Evolutionary conservation across 1,284 basidiomycete species (phyloP).

Genomic region (Cutaneotrichosporon curvatum): DNA sequence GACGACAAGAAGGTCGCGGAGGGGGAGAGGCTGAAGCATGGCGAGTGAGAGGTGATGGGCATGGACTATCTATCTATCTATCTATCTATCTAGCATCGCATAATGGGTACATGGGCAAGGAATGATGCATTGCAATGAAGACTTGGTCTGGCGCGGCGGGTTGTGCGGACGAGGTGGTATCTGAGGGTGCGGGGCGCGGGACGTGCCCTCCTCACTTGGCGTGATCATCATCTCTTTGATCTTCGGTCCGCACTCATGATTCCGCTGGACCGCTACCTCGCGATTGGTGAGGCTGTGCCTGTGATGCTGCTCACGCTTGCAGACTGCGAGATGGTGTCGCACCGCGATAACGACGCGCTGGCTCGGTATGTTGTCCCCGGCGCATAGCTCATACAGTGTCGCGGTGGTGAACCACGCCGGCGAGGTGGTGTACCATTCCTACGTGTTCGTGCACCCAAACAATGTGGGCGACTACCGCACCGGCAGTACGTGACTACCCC

Average conservation of each 20-base stretch:
- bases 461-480: slow-evolving; percentile 52
- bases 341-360: slow-evolving; percentile 15
- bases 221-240: too few species aligned
- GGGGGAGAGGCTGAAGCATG: too few species aligned
- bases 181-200: too few species aligned
- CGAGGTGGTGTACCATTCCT: slow-evolving; percentile 46
- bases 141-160: too few species aligned
- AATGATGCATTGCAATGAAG: too few species aligned
- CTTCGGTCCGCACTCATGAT: slow-evolving; percentile 1
- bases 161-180: too few species aligned
- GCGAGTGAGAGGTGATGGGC: too few species aligned
- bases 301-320: not conserved
- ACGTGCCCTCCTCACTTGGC: too few species aligned
- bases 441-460: slow-evolving; percentile 47
- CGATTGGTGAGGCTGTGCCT: slow-evolving; percentile 21
- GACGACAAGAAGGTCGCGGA: slow-evolving; percentile 15
- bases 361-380: slow-evolving; percentile 20
- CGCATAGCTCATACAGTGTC: slow-evolving; percentile 23
- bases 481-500: slow-evolving; percentile 30
- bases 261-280: slow-evolving; percentile 27
- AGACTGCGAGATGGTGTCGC: slow-evolving; percentile 42
- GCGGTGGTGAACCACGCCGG: slow-evolving; percentile 51
- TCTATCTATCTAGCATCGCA: not conserved
- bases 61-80: too few species aligned
- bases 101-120: too few species aligned